These are phyloP conservation scores for Yamadazyma paraphyllophila DNA, from an alignment of 805 yeast genomes.

Conservation along the genomic window DNA sequence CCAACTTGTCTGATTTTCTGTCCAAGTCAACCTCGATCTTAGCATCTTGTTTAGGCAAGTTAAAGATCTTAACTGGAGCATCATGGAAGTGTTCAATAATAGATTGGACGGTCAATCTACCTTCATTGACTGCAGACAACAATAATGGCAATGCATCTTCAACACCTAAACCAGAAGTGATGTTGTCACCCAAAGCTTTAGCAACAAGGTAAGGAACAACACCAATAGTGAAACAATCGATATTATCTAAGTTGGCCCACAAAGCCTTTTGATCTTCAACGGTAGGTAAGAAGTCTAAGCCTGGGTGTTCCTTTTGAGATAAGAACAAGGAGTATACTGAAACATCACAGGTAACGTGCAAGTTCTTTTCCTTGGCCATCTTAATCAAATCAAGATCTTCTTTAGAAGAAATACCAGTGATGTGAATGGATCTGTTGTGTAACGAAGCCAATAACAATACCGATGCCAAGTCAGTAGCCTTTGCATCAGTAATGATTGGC, in stretches of 20 bases:
- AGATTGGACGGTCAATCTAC: conserved; percentile 68
- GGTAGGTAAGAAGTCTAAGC: conserved; percentile 73
- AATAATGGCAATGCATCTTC: conserved; percentile 80
- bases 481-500: conserved; percentile 90
- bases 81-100: conserved; percentile 72
- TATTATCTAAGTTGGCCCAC: conserved; percentile 68
- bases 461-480: conserved; percentile 89
- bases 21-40: conserved; percentile 81
- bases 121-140: conserved; percentile 73
- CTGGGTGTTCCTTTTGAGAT: conserved; percentile 68
- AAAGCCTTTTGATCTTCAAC: conserved; percentile 76
- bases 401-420: conserved; percentile 77
- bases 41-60: conserved; percentile 77
- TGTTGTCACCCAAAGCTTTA: conserved; percentile 56
- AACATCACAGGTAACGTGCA: conserved; percentile 88
- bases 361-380: conserved; percentile 79
- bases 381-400: conserved; percentile 81
- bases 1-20: conserved; percentile 46
- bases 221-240: conserved; percentile 90
- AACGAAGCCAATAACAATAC: conserved; percentile 84
- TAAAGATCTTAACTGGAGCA: conserved; percentile 80
- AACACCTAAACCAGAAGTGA: conserved; percentile 73
- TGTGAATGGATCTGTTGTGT: conserved; percentile 80
- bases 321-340: conserved; percentile 76
- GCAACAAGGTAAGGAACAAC: conserved; percentile 73